phyloP scores from a whole-genome alignment of 345 rosid species.

The Salix brachista region DNA sequence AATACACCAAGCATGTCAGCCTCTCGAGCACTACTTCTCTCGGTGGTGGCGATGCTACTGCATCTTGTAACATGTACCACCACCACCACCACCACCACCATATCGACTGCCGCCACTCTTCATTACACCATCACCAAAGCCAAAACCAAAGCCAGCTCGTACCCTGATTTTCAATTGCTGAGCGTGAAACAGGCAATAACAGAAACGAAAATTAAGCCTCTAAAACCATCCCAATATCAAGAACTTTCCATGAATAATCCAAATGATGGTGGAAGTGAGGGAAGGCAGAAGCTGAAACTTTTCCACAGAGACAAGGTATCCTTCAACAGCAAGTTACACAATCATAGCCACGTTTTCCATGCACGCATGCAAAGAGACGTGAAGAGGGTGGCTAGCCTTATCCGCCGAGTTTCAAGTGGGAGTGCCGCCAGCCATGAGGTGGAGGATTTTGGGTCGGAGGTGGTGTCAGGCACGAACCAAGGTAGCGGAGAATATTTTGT shows the following conservation, averaged over 20 bases:
- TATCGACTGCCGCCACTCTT: not conserved
- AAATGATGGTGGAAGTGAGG: not conserved
- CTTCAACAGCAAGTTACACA: slow-evolving; percentile 15
- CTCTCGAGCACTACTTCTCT: slow-evolving; percentile 9
- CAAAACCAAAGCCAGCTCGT: slow-evolving; percentile 2
- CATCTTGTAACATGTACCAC: not conserved
- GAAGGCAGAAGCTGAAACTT: slow-evolving; percentile 42
- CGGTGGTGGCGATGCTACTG: slow-evolving; percentile 7
- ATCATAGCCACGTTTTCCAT: slow-evolving; percentile 49
- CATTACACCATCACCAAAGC: not conserved
- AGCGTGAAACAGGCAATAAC: slow-evolving; percentile 37
- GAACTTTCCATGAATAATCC: slow-evolving; percentile 16
- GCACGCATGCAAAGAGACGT: slow-evolving; percentile 67
- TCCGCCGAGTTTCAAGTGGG: slow-evolving; percentile 42
- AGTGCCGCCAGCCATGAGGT: slow-evolving; percentile 4
- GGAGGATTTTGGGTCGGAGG: slow-evolving; percentile 78
- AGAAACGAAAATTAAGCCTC: slow-evolving; percentile 18
- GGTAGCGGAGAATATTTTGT: slow-evolving; percentile 96
- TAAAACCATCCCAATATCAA: slow-evolving; percentile 28
- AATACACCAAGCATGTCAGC: slow-evolving; percentile 15
- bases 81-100: slow-evolving; percentile 3
- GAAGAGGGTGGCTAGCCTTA: slow-evolving; percentile 48
- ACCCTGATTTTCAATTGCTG: slow-evolving; percentile 51
- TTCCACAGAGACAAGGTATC: slow-evolving; percentile 61
- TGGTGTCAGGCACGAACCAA: slow-evolving; percentile 90